Conservation (phyloP, 441 rosid genomes). For the Viola pubescens region DNA sequence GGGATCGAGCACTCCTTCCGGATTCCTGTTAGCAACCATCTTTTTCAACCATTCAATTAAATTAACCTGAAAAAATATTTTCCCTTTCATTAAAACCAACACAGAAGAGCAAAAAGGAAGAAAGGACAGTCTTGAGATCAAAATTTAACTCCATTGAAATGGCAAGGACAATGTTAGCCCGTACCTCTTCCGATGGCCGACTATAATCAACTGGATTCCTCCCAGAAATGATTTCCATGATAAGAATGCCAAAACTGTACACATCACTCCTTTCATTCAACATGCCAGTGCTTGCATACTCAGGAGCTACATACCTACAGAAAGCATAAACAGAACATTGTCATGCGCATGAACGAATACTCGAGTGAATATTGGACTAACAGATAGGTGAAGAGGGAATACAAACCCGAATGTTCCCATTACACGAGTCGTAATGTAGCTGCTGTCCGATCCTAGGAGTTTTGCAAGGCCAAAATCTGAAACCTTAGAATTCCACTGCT, state of each 20-base stretch:
- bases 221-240: conserved; percentile 84
- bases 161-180: neutral
- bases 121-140: neutral
- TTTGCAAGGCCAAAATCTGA: conserved; percentile 93
- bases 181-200: conserved; percentile 68
- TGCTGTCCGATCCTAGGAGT: conserved; percentile 70
- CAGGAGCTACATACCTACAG: conserved; percentile 81
- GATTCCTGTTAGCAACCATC: conserved; percentile 62
- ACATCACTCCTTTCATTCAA: conserved; percentile 87
- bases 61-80: conserved; percentile 44
- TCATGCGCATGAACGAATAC: neutral
- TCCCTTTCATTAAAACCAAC: neutral
- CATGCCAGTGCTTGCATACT: conserved; percentile 94
- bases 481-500: conserved; percentile 80
- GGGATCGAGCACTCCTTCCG: conserved; percentile 79
- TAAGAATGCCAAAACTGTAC: conserved; percentile 81
- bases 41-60: conserved; percentile 84
- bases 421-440: conserved; percentile 83
- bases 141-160: neutral
- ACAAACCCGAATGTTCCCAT: conserved; percentile 91
- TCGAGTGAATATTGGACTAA: neutral
- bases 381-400: conserved; percentile 1
- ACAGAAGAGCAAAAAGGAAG: neutral
- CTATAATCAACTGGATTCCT: conserved; percentile 91
- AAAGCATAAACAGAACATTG: conserved; percentile 13